Percentiles rank a stretch among this genome's conserved stretches.
Evolutionary conservation across 768 basidiomycete species (phyloP).

Genomic region (Pleurotus cornucopiae): DNA sequence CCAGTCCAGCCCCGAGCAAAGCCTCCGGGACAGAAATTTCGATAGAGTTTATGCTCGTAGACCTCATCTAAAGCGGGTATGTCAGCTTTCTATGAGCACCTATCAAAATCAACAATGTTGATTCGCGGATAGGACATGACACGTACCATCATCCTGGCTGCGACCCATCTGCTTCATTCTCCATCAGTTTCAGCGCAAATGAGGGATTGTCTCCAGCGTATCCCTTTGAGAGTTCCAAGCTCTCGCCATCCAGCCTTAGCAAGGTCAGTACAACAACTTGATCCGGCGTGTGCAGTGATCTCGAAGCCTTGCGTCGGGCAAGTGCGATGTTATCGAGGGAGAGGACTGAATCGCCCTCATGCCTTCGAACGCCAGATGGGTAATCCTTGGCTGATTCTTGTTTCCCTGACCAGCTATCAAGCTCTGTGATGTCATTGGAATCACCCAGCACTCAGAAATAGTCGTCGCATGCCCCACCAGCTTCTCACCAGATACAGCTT

Average conservation of each 20-base stretch:
- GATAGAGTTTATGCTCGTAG: slow-evolving; percentile 73
- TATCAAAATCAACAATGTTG: slow-evolving; percentile 42
- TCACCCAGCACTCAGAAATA: not conserved
- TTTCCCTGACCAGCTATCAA: not conserved
- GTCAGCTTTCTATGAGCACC: slow-evolving; percentile 79
- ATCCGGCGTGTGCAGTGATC: slow-evolving; percentile 36
- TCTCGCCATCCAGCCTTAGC: no score
- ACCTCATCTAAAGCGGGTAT: slow-evolving; percentile 82
- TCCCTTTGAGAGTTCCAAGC: no score
- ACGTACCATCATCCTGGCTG: slow-evolving; percentile 66
- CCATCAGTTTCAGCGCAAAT: slow-evolving; percentile 63
- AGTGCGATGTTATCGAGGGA: slow-evolving; percentile 1
- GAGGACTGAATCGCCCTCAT: not conserved
- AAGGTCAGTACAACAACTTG: slow-evolving; percentile 53
- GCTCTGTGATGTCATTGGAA: slow-evolving; percentile 3
- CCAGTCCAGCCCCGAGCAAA: slow-evolving; percentile 90
- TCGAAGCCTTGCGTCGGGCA: slow-evolving; percentile 10
- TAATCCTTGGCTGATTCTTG: slow-evolving; percentile 3
- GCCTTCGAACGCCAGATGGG: not conserved
- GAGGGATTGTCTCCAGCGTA: slow-evolving; percentile 55
- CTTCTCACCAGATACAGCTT: slow-evolving; percentile 4
- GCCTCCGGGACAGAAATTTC: slow-evolving; percentile 77
- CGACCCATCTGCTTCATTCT: slow-evolving; percentile 72
- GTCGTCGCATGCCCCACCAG: not conserved
- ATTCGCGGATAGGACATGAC: not conserved